phyloP scores from a whole-genome alignment of 2,329 filamentous ascomycete species.

The Penicillium sp. region DNA sequence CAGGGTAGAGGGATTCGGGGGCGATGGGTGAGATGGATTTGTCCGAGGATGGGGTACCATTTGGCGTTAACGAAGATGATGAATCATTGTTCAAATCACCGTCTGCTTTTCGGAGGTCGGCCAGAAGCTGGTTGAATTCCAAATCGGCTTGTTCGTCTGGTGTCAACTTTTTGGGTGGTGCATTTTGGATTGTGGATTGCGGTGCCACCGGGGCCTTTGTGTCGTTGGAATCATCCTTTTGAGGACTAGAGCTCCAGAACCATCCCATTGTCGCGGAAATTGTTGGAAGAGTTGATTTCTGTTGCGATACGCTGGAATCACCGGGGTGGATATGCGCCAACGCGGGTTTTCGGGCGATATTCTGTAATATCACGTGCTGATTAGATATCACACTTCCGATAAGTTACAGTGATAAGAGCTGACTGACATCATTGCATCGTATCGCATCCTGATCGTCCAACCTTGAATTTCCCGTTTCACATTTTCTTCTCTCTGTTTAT shows the following conservation, averaged over 20 bases:
- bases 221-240: constrained; percentile 24
- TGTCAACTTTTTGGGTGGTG: constrained; percentile 31
- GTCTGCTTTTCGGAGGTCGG: constrained; percentile 46
- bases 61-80: background rate
- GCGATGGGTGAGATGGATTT: constrained; percentile 43
- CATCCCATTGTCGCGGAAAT: constrained; percentile 44
- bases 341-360: constrained; percentile 10
- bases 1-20: constrained; percentile 71
- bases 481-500: background rate
- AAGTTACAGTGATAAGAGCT: constrained; percentile 1
- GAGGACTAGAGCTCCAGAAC: constrained; percentile 41
- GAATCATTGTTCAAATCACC: constrained; percentile 14
- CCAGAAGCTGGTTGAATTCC: constrained; percentile 56
- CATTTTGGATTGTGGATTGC: constrained; percentile 17
- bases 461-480: background rate
- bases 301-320: background rate
- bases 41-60: background rate
- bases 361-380: constrained; percentile 10
- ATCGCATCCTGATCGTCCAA: constrained; percentile 2
- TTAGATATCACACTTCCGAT: background rate
- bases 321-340: background rate
- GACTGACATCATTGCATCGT: constrained; percentile 4
- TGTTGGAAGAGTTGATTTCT: background rate
- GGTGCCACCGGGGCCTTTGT: constrained; percentile 12
- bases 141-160: constrained; percentile 53